These are phyloP conservation scores for Cercophora samala DNA, from an alignment of 495 filamentous ascomycete species.

Conservation along the genomic window DNA sequence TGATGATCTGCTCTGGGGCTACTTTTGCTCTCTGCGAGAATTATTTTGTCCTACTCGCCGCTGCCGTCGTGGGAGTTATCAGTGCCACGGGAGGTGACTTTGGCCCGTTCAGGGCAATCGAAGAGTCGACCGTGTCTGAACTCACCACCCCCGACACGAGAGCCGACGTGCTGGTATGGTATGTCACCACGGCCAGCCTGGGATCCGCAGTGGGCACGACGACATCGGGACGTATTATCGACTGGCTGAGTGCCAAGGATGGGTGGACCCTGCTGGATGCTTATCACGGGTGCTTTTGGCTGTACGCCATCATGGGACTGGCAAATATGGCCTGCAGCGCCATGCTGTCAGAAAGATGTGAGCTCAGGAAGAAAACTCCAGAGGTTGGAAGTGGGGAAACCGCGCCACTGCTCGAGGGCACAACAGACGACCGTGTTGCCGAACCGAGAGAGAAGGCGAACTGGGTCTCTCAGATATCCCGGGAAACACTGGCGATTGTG, in stretches of 20 bases:
- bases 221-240: slow-evolving; percentile 39
- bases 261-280: slow-evolving; percentile 37
- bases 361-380: slow-evolving; percentile 29
- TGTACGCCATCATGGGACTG: slow-evolving; percentile 37
- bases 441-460: slow-evolving; percentile 12
- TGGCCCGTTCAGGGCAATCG: slow-evolving; percentile 79
- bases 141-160: slow-evolving; percentile 60
- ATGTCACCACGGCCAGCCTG: slow-evolving; percentile 51
- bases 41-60: slow-evolving; percentile 71
- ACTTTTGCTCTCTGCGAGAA: slow-evolving; percentile 65
- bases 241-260: slow-evolving; percentile 28
- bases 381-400: slow-evolving; percentile 12
- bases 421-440: background rate
- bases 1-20: slow-evolving; percentile 67
- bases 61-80: slow-evolving; percentile 78
- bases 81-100: slow-evolving; percentile 77
- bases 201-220: slow-evolving; percentile 35
- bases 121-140: slow-evolving; percentile 75
- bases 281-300: slow-evolving; percentile 41
- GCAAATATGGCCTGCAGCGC: slow-evolving; percentile 34
- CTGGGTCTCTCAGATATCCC: slow-evolving; percentile 53
- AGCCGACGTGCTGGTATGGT: slow-evolving; percentile 82
- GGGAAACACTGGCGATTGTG: slow-evolving; percentile 57
- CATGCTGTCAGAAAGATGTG: slow-evolving; percentile 36
- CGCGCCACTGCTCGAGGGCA: slow-evolving; percentile 14